phyloP scores from a whole-genome alignment of 305 asterid species.

The Withania somnifera region DNA sequence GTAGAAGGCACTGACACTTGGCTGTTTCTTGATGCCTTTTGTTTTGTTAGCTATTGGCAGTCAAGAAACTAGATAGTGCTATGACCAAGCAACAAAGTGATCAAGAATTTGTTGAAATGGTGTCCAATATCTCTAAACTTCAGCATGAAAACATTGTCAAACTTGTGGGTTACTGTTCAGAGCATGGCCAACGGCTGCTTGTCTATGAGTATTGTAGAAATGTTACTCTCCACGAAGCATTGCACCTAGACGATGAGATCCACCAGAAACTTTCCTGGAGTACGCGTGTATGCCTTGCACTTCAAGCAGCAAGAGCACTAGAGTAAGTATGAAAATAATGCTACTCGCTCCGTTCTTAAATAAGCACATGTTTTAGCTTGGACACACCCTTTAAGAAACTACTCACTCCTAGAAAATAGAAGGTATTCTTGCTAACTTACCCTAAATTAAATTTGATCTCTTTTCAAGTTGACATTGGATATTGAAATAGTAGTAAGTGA shows the following conservation, averaged over 20 bases:
- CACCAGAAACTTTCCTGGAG: slow-evolving; percentile 76
- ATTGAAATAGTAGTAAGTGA: too few relatives aligned
- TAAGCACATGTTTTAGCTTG: too few relatives aligned
- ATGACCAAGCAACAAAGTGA: slow-evolving; percentile 44
- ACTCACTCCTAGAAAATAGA: too few relatives aligned
- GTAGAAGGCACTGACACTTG: neutral
- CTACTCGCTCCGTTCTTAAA: too few relatives aligned
- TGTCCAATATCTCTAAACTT: slow-evolving; percentile 47
- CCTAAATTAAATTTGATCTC: too few relatives aligned
- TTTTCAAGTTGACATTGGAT: too few relatives aligned
- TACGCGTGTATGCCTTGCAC: slow-evolving; percentile 64
- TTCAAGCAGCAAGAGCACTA: slow-evolving; percentile 87
- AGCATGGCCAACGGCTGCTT: slow-evolving; percentile 74
- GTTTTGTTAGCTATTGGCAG: slow-evolving; percentile 56
- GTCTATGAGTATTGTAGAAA: slow-evolving; percentile 56
- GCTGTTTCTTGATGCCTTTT: neutral
- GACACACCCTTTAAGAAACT: too few relatives aligned
- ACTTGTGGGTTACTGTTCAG: slow-evolving; percentile 78
- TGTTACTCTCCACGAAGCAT: slow-evolving; percentile 81
- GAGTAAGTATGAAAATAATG: slow-evolving; percentile 47
- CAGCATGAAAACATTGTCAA: slow-evolving; percentile 50
- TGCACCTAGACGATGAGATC: slow-evolving; percentile 54
- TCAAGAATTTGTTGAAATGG: slow-evolving; percentile 57
- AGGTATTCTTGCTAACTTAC: too few relatives aligned
- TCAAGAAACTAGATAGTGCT: slow-evolving; percentile 63